Evolutionary conservation across 192 early-diverging fungal genomes (phyloP).

Genomic region (Chytriomyces confervae): DNA sequence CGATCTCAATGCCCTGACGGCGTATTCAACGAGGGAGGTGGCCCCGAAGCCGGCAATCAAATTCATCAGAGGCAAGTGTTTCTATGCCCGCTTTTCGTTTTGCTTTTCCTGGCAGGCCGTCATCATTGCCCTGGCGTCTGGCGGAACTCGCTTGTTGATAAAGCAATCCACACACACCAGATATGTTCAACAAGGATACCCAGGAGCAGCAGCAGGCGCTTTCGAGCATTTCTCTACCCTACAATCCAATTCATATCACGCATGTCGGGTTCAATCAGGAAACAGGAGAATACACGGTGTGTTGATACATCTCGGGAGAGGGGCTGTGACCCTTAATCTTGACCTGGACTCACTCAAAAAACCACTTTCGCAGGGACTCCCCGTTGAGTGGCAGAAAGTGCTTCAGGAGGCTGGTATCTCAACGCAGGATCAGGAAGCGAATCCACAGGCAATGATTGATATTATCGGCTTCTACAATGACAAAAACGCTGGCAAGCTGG

Average conservation of each 20-base stretch:
- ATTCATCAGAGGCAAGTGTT: background rate
- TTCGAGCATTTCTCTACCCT: constrained; percentile 82
- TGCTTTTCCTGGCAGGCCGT: background rate
- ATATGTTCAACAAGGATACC: constrained; percentile 25
- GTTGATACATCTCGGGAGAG: constrained; percentile 14
- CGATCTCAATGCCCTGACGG: constrained; percentile 5
- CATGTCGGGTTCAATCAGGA: constrained; percentile 98
- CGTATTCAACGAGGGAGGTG: constrained; percentile 23
- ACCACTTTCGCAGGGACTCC: constrained; percentile 74
- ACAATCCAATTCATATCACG: constrained; percentile 95
- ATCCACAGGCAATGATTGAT: constrained; percentile 78
- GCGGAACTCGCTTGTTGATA: too few relatives aligned
- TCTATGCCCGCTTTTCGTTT: background rate
- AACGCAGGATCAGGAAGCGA: constrained; percentile 89
- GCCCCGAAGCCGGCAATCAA: constrained; percentile 29
- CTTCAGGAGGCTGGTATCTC: constrained; percentile 93
- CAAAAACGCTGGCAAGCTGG: constrained; percentile 36
- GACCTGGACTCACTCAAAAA: too few relatives aligned
- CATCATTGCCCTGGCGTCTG: background rate
- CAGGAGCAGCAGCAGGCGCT: constrained; percentile 29
- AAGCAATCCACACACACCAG: background rate
- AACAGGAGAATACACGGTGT: constrained; percentile 80
- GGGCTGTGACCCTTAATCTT: background rate
- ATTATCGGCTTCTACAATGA: constrained; percentile 59
- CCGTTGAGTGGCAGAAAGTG: constrained; percentile 90